Evolutionary conservation across 768 basidiomycete genomes (phyloP), one percentile per base, ranked within the genome.

Genomic region (Filobasidium wieringae): DNA sequence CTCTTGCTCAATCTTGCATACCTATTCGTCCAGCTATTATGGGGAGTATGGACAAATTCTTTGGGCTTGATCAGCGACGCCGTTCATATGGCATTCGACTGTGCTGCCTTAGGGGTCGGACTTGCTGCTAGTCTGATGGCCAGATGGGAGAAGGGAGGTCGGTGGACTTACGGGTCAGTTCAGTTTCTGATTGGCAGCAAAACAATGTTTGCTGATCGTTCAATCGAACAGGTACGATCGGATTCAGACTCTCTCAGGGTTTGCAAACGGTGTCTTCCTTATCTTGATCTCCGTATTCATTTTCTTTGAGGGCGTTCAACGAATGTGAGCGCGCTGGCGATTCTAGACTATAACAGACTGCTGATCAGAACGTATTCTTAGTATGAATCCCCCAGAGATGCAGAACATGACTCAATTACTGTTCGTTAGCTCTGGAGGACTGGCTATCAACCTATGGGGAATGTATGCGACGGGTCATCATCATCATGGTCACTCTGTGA

Each of bases 71-170:
- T 99, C 57, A 95, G 91, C 9, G 95, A 99, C 70, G 92, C 95
- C 22, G 97, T 99, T 34, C 95, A 99, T 69, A 99, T 97, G 95
- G 88, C 90, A 11, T 99, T 99, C 65, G 95, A 99, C 75, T 97
- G 95, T 69, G 83, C 96, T 81, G 93, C 93, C 0, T 89, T 99
- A 52, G 90, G 83, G 0, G 88, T 99, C 53, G 95, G 95, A 1
- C 79, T 99, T 2, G 83, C 95, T 57, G 95, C 95, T 5, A 92
- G 88, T 8, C 87, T 99, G 5, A 97, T 97, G 86, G 90, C 93
- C 1, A 92, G 86, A 11, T 97, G 95, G 95, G 85, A 88, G 36
- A 87, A 90, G 0, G 90, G 97, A 75, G 86, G 87, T 65, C 79
- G 83, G 33, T 99, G 89, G 75, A 96, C 95, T 15, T 99, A 95